Evolutionary conservation across 805 yeast genomes (phyloP).

Genomic region (Debaryomyces tyrocola): DNA sequence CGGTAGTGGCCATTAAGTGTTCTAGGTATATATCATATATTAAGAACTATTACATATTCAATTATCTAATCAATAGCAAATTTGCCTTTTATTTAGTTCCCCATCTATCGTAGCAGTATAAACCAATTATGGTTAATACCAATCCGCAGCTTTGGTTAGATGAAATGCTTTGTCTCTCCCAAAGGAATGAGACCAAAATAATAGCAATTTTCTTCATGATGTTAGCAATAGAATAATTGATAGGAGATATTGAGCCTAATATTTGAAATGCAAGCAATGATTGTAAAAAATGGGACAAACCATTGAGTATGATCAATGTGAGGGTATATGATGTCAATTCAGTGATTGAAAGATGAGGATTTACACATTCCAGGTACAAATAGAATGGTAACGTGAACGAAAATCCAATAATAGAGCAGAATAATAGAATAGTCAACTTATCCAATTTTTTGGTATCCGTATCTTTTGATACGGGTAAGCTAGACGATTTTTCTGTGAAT

Average conservation of each 20-base stretch:
- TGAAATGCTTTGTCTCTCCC: conserved; percentile 44
- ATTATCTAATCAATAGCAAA: neutral
- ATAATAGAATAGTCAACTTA: conserved; percentile 68
- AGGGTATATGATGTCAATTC: conserved; percentile 33
- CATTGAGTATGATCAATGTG: conserved; percentile 55
- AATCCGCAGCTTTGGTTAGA: conserved; percentile 36
- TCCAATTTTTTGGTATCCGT: conserved; percentile 49
- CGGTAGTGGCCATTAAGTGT: conserved; percentile 35
- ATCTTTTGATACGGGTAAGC: conserved; percentile 19
- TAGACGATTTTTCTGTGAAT: conserved; percentile 27
- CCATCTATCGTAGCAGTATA: conserved; percentile 44
- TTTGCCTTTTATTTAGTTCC: conserved; percentile 21
- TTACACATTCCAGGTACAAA: conserved; percentile 51
- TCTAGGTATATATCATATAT: neutral
- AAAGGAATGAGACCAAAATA: conserved; percentile 61
- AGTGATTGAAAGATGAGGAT: conserved; percentile 26
- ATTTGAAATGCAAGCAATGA: conserved; percentile 75
- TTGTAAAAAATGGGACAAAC: conserved; percentile 68
- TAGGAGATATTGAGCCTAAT: conserved; percentile 70
- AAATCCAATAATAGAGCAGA: conserved; percentile 72
- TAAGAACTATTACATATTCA: neutral
- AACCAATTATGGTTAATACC: conserved; percentile 36
- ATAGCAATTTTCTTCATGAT: conserved; percentile 73
- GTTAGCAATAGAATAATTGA: conserved; percentile 77
- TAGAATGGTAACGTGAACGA: conserved; percentile 66